Evolutionary conservation across 805 yeast species (phyloP).

Genomic region (Wickerhamiella azyma): DNA sequence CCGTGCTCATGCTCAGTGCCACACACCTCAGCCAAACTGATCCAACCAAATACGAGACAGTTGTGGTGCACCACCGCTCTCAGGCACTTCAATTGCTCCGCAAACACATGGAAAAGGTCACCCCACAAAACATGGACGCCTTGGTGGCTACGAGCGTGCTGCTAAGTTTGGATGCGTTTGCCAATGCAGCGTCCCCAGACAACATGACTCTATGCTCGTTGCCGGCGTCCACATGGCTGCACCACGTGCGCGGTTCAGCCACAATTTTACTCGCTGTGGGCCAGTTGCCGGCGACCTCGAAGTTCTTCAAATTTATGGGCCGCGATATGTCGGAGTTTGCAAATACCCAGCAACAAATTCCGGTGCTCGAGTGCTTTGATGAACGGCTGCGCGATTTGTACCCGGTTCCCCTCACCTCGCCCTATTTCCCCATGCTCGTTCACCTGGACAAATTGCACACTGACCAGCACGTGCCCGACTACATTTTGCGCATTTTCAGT

Average conservation of each 20-base stretch:
- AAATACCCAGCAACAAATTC: conserved; percentile 31
- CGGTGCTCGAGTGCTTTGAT: conserved; percentile 50
- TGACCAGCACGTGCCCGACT: conserved; percentile 74
- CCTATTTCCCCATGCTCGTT: conserved; percentile 76
- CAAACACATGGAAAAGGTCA: conserved; percentile 74
- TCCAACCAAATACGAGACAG: conserved; percentile 27
- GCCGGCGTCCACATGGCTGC: conserved; percentile 93
- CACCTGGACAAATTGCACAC: conserved; percentile 65
- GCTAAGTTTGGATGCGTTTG: conserved; percentile 82
- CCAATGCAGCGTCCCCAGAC: conserved; percentile 63
- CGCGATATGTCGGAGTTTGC: conserved; percentile 85
- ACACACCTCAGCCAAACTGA: conserved; percentile 77
- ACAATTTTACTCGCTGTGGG: conserved; percentile 93
- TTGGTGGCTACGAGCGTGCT: conserved; percentile 83
- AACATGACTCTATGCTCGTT: conserved; percentile 38
- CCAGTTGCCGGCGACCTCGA: conserved; percentile 62
- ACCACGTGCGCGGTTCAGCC: conserved; percentile 94
- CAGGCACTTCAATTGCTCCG: conserved; percentile 71
- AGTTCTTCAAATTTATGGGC: conserved; percentile 59
- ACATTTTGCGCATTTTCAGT: conserved; percentile 74
- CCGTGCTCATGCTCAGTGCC: conserved; percentile 80
- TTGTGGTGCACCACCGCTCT: conserved; percentile 70
- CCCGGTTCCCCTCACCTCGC: conserved; percentile 72
- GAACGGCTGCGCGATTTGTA: conserved; percentile 70
- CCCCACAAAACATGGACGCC: conserved; percentile 71